Base-by-base conservation (phyloP, 805 yeast genomes). In the Kodamaea lidongshanica region DNA sequence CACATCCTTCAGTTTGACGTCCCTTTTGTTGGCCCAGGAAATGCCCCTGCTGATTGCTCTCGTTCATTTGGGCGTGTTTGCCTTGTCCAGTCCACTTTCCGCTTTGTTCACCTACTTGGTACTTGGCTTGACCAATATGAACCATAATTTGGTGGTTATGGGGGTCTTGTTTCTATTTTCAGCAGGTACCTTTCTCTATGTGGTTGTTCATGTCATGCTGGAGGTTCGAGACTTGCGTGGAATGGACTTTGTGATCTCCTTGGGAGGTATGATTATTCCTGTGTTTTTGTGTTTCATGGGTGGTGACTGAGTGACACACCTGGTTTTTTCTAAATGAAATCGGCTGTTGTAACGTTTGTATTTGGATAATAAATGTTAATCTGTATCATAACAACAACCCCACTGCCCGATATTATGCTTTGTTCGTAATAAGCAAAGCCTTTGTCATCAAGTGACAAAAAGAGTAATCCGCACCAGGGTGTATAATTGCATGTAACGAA, bases 121-220 rank as follows among this genome's bases (percentile, higher is more conserved):
- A 11, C 52, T 69, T n/a, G 28, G 41, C 22, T 19, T 60, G 2
- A 44, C 64, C 9, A 52, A 58, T 10, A 29, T 39, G 18, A 42
- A 39, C 35, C 26, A 27, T 16, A 47, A 45, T 35, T 53, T 57
- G 16, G 58, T 65, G 47, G 55, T 61, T 41, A 58, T 77, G 13
- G 83, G 81, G 0, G 47, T 67, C n/a, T 50, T 82, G 27, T 52
- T 79, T 26, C 53, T 79, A 3, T 72, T 79, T 43, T 70, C 80
- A 35, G 84, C 81, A 6, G 92, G 92, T 6, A 76, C 86, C 1
- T 81, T 82, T 45, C 48, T 80, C 15, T 82, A 70, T 43, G 84
- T 82, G 19, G 82, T 85, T 7, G 61, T 74, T 40, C 84, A 81
- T 44, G 72, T 79, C 3, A 63, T 77, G 59, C 54, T 61, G 28